Conservation (phyloP, 129 eudicot genomes). For the Artemisia annua region DNA sequence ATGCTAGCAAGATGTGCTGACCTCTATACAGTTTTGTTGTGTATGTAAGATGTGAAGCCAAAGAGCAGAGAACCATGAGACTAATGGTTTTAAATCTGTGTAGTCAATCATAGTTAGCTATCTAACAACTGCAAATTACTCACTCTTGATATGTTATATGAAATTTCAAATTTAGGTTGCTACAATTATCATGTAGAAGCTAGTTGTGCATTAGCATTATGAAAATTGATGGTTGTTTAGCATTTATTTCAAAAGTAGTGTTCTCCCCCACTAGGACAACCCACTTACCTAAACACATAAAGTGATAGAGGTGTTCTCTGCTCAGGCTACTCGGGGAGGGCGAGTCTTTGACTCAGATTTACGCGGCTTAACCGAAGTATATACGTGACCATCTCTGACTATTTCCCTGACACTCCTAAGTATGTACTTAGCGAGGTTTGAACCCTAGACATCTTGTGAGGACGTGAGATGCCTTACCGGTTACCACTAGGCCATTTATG, state of each 20-base stretch:
- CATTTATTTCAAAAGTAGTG: not conserved
- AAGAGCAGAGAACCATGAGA: not conserved
- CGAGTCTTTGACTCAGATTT: no score
- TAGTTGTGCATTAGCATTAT: constrained; percentile 4
- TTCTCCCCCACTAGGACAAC: not conserved
- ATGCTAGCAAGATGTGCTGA: not conserved
- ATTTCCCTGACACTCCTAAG: no score
- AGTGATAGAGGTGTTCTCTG: no score
- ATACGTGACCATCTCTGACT: no score
- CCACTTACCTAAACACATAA: no score
- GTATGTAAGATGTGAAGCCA: not conserved
- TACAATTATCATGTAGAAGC: not conserved
- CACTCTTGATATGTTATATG: not conserved
- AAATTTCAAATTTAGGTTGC: not conserved
- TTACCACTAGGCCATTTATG: no score
- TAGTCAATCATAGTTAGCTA: not conserved
- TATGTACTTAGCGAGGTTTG: no score
- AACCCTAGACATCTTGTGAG: no score
- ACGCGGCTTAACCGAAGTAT: no score
- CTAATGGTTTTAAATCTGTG: not conserved
- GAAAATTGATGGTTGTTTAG: not conserved
- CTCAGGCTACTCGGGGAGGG: no score
- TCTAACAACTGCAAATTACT: not conserved
- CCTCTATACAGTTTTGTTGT: not conserved
- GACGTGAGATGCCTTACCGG: no score